Conservation (phyloP, 306 rosid species). For the Dalbergia cochinchinensis region DNA sequence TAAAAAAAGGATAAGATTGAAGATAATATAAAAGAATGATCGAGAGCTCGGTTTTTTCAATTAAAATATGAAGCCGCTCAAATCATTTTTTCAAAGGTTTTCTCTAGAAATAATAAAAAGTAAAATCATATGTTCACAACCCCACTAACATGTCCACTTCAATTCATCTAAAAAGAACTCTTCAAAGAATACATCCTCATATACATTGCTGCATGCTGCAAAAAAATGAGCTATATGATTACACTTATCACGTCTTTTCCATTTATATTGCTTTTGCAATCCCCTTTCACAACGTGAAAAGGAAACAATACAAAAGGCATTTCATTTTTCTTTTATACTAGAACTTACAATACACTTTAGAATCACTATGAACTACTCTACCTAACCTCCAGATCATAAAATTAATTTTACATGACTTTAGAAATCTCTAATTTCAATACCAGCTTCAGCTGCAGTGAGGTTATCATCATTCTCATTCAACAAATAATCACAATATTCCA, state of each 20-base stretch:
- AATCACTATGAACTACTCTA: constrained; percentile 15
- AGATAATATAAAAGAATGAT: neutral
- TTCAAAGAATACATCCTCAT: neutral
- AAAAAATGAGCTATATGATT: constrained; percentile 40
- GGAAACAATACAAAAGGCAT: constrained; percentile 19
- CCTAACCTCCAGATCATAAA: constrained; percentile 27
- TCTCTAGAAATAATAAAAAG: neutral
- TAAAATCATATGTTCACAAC: neutral
- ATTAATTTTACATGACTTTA: constrained; percentile 46
- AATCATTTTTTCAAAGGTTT: neutral
- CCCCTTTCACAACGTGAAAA: neutral
- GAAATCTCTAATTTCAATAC: constrained; percentile 71
- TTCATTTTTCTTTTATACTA: constrained; percentile 23
- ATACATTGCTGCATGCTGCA: constrained; percentile 35
- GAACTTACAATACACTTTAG: constrained; percentile 32
- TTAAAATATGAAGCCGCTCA: neutral
- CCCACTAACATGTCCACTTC: neutral
- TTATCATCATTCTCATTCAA: constrained; percentile 76
- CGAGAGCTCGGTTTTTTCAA: neutral
- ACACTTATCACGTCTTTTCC: constrained; percentile 24
- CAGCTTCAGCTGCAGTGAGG: constrained; percentile 90
- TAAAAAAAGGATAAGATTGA: neutral
- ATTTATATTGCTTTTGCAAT: constrained; percentile 33
- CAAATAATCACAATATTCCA: constrained; percentile 86
- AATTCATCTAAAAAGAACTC: neutral